These are phyloP conservation scores for Begonia masoniana DNA, from an alignment of 306 rosid genomes.

Conservation along the genomic window DNA sequence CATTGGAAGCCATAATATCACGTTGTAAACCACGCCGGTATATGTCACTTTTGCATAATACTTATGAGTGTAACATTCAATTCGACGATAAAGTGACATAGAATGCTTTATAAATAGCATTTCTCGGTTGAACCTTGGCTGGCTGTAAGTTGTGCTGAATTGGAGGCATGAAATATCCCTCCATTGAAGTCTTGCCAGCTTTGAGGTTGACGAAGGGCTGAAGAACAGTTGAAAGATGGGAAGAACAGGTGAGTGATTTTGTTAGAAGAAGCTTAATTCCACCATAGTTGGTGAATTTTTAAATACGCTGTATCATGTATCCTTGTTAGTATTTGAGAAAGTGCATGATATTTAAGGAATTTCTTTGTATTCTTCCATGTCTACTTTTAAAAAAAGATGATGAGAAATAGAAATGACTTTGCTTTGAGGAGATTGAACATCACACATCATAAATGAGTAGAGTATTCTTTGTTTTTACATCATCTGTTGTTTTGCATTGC, in stretches of 20 bases:
- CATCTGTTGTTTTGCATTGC: no score
- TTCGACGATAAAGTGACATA: constrained; percentile 43
- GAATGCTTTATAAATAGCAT: constrained; percentile 11
- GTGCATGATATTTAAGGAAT: no score
- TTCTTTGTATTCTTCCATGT: no score
- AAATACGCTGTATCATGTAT: not conserved
- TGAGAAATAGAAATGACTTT: no score
- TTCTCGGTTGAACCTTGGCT: no score
- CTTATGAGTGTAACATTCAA: constrained; percentile 59
- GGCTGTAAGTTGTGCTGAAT: no score
- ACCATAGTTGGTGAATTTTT: not conserved
- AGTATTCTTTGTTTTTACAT: no score
- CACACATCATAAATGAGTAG: no score
- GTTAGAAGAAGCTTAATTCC: not conserved
- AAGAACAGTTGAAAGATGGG: not conserved
- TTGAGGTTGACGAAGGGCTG: not conserved
- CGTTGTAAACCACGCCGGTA: constrained; percentile 41
- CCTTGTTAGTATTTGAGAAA: not conserved
- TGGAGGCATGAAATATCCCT: not conserved
- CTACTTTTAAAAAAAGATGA: no score
- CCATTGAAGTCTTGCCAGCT: not conserved
- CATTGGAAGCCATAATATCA: constrained; percentile 19
- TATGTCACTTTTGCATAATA: constrained; percentile 35
- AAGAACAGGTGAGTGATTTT: not conserved
- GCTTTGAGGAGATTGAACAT: no score